These are phyloP conservation scores for Pistacia atlantica DNA, from an alignment of 345 rosid genomes.

Conservation along the genomic window DNA sequence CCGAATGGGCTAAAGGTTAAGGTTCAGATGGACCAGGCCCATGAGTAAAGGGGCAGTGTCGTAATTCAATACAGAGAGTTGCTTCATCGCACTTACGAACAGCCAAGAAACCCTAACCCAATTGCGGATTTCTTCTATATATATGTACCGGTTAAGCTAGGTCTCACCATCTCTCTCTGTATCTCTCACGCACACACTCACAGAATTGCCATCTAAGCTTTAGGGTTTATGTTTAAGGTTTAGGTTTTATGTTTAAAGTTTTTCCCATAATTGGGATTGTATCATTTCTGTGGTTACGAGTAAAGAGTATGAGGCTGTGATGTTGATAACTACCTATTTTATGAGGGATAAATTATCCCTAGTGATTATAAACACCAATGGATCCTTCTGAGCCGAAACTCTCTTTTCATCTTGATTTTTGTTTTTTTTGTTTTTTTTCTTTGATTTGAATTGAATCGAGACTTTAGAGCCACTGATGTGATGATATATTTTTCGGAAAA, in stretches of 20 bases:
- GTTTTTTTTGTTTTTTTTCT: neutral
- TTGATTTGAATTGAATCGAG: neutral
- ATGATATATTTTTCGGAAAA: slow-evolving; percentile 40
- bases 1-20: neutral
- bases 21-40: neutral
- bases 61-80: neutral
- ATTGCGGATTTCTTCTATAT: neutral
- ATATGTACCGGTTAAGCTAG: neutral
- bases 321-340: slow-evolving; percentile 59
- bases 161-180: too few species aligned
- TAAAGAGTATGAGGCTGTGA: slow-evolving; percentile 33
- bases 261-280: neutral
- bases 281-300: neutral
- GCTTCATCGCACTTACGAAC: too few species aligned
- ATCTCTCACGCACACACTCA: neutral
- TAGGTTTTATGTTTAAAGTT: too few species aligned
- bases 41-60: neutral
- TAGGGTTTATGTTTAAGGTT: too few species aligned
- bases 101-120: slow-evolving; percentile 23
- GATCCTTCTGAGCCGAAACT: slow-evolving; percentile 60
- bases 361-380: slow-evolving; percentile 63
- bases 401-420: neutral
- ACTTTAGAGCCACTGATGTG: slow-evolving; percentile 36
- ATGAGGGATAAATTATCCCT: slow-evolving; percentile 31
- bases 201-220: too few species aligned